Conservation (phyloP, 306 rosid species). For the Casuarina equisetifolia region DNA sequence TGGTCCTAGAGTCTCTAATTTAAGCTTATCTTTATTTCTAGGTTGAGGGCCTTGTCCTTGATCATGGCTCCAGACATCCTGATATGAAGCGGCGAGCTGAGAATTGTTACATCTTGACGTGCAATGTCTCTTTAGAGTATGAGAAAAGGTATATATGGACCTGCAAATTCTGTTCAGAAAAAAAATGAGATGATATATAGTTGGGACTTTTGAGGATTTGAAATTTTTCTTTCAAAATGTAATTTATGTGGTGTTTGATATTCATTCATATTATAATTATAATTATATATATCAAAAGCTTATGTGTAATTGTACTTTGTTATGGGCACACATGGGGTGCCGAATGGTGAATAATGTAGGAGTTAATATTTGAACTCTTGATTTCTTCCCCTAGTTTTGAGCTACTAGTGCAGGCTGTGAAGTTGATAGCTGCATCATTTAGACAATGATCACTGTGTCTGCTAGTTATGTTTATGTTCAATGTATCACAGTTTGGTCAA, state of each 20-base stretch:
- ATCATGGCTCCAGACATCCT: slow-evolving; percentile 99
- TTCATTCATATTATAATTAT: too few relatives aligned
- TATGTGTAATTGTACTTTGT: background rate
- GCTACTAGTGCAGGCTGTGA: slow-evolving; percentile 1
- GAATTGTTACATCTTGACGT: slow-evolving; percentile 81
- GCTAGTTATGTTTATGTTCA: background rate
- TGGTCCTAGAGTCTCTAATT: slow-evolving; percentile 7
- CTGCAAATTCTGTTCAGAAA: background rate
- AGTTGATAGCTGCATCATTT: background rate
- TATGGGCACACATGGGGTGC: background rate
- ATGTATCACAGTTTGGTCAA: background rate
- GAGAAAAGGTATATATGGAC: slow-evolving; percentile 68
- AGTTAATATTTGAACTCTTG: slow-evolving; percentile 3
- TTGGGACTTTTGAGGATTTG: background rate
- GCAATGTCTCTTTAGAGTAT: slow-evolving; percentile 90
- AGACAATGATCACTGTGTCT: background rate
- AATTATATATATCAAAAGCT: background rate
- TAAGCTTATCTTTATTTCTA: slow-evolving; percentile 31
- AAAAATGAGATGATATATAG: background rate
- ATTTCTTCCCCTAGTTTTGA: background rate
- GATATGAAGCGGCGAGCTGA: slow-evolving; percentile 97
- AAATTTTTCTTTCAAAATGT: background rate
- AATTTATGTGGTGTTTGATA: background rate
- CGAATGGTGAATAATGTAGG: background rate
- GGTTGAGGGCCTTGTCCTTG: slow-evolving; percentile 99